Base-by-base conservation (phyloP, 495 filamentous ascomycete genomes). In the Trichoderma virens region DNA sequence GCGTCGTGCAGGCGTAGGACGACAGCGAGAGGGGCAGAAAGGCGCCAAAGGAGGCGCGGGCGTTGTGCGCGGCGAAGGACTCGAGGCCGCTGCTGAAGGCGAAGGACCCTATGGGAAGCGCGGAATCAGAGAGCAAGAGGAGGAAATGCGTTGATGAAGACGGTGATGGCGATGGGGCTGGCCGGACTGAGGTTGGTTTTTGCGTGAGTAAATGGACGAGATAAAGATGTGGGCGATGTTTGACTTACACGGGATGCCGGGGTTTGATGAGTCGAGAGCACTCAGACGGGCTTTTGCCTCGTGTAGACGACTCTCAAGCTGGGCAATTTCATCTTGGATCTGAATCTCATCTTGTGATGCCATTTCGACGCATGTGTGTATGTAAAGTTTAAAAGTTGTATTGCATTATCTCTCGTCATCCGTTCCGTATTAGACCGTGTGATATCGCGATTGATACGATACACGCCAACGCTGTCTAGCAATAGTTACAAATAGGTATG, bases 21-120 rank as follows among this genome's bases (percentile, higher is more conserved):
- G 84, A 80, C 28, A 97, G 77, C 16, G 93, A 94, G 14, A 93
- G 77, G 27, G 81, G 81, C 41, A 98, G 82, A 80, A 97, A 98
- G 56, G 80, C 75, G 66, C 87, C 74, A 75, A 96, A 91, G 31
- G 83, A 74, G 65, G 62, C 39, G 77, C 76, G 18, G 63, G 51
- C 65, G 61, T 18, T 84, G 79, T 98, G 94, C 2, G 90, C 88
- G 31, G 97, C 86, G 74, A 91, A 97, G 61, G 93, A 97, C 73
- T 99, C 94, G 35, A 99, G 84, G 0, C 93, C 93, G 68, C 84
- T 89, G 79, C 89, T 93, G 83, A 66, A 99, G 66, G 94, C 94
- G 77, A 99, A 99, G 45, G 92, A 95, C 70, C 95, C 95, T 0
- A 99, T 80, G 8, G 94, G 94, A 8, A 99, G 87, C 41, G 94